These are phyloP conservation scores for Gastrolobium bilobum DNA, from an alignment of 306 rosid species.

Conservation along the genomic window DNA sequence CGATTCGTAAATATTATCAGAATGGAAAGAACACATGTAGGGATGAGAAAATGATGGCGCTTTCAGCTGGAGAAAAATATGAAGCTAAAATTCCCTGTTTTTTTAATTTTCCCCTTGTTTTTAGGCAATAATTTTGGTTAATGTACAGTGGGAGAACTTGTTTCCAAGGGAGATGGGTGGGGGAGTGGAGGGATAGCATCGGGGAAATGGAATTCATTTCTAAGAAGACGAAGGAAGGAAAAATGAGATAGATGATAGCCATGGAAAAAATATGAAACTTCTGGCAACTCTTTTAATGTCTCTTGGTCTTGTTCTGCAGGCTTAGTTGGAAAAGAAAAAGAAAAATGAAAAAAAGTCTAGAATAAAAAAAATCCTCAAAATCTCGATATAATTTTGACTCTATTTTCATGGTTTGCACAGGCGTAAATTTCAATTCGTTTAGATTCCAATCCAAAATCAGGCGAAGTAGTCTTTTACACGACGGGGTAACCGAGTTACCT, in stretches of 20 bases:
- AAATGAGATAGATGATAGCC: neutral
- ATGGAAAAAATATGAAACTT: constrained; percentile 16
- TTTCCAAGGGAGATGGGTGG: neutral
- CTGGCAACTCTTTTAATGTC: neutral
- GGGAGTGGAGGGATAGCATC: neutral
- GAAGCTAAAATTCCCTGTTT: neutral
- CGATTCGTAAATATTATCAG: constrained; percentile 44
- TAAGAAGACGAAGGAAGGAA: constrained; percentile 31
- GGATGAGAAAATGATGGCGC: neutral
- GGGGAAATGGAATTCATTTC: constrained; percentile 33
- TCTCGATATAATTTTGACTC: constrained; percentile 10
- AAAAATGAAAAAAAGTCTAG: neutral
- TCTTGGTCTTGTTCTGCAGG: constrained; percentile 46
- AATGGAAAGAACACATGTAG: constrained; percentile 2
- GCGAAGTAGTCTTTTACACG: neutral
- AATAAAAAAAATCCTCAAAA: constrained; percentile 32
- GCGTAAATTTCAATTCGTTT: neutral
- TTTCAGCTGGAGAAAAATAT: neutral
- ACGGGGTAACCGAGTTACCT: neutral
- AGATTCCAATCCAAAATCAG: neutral
- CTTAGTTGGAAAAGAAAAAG: neutral
- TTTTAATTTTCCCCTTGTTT: neutral
- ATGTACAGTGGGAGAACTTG: constrained; percentile 69
- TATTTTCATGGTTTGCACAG: neutral
- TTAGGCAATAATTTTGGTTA: constrained; percentile 73